Base-by-base conservation (phyloP, 164 flowering plant genomes). In the Vitis riparia region DNA sequence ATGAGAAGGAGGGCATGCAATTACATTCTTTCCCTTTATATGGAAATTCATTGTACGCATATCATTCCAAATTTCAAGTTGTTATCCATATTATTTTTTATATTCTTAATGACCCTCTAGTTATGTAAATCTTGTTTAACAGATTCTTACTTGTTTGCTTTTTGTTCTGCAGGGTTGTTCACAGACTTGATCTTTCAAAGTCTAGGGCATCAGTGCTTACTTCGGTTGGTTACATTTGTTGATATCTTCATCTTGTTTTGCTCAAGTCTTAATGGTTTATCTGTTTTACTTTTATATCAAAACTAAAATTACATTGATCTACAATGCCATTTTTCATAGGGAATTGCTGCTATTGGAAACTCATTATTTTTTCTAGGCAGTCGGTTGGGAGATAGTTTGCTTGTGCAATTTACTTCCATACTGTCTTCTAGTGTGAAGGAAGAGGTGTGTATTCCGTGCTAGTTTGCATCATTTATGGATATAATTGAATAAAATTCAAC, bases 121-220 rank as follows among this genome's bases (percentile, higher is more conserved):
- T 53, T 53, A 53, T 53, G 16, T 13, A 4, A 53, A 5, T 13
- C n/a, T 69, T 11, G 14, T 62, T 37, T 57, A 30, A 47, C 16
- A 63, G 57, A 32, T 55, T 23, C 29, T 11, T 17, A 27, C 51
- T 65, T 60, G 12, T 15, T 50, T 64, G 48, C 68, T 17, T 62
- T 23, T 47, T 44, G 17, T 3, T 73, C 44, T 79, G 75, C 86
- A 93, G 98, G 88, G 84, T 85, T 80, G 97, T 96, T 69, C 93
- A 91, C 76, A 85, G 96, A 59, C 91, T 96, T 78, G 98, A 96
- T 68, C 92, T 96, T 75, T 85, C 97, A 16, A 93, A 91, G 73
- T 92, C 97, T 16, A 93, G 83, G 80, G 98, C 98, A 78, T 92
- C 99, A 66, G 98, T 91, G 32, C 91, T 95, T 75, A 77, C 94